phyloP scores from a whole-genome alignment of 225 moss, liverwort and hornwort species.

The Pseudisothecium myosuroides region DNA sequence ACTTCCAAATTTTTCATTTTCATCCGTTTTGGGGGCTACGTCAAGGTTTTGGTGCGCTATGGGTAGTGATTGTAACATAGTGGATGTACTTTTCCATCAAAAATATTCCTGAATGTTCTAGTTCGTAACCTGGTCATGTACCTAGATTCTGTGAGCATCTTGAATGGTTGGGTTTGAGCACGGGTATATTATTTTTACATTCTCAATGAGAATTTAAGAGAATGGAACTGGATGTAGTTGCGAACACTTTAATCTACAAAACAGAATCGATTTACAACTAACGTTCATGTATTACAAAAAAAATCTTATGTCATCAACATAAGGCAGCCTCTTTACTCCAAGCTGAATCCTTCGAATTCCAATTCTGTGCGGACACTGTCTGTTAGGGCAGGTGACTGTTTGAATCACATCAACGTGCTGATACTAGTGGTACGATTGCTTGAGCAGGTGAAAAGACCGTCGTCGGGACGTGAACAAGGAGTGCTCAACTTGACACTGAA shows the following conservation, averaged over 20 bases:
- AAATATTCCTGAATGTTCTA: background rate
- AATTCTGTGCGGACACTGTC: background rate
- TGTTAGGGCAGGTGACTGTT: too few species aligned
- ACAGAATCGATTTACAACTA: background rate
- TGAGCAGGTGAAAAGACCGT: slow-evolving; percentile 51
- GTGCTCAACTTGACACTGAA: slow-evolving; percentile 37
- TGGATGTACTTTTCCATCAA: background rate
- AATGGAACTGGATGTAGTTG: background rate
- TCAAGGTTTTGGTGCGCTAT: background rate
- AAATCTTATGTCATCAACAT: background rate
- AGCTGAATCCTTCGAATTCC: background rate
- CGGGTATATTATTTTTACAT: background rate
- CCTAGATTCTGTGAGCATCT: background rate
- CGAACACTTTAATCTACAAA: background rate
- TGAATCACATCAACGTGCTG: background rate
- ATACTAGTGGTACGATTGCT: background rate
- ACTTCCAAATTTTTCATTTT: background rate
- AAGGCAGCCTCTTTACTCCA: background rate
- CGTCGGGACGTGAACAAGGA: slow-evolving; percentile 64
- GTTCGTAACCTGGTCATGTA: background rate
- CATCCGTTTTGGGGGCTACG: background rate
- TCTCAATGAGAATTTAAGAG: background rate
- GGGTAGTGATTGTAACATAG: background rate
- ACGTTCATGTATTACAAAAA: background rate
- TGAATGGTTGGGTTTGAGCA: background rate